Conservation (phyloP, 176 grass and related monocot species). For the Zea luxurians region DNA sequence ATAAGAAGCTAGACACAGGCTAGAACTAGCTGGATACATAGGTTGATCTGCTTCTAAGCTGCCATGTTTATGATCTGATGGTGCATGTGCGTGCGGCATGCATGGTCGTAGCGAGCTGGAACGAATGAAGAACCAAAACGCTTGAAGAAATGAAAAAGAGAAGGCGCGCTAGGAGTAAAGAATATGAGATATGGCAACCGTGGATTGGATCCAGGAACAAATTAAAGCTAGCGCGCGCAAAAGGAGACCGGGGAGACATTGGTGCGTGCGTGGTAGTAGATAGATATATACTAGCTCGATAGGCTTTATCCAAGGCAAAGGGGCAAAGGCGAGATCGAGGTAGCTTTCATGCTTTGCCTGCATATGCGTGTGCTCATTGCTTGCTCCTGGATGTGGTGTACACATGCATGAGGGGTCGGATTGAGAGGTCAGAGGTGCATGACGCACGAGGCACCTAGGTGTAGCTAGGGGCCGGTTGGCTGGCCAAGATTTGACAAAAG, state of each 20-base stretch:
- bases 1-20: background rate
- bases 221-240: constrained; percentile 30
- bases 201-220: constrained; percentile 46
- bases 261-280: constrained; percentile 38
- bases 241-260: constrained; percentile 45
- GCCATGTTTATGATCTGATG: constrained; percentile 26
- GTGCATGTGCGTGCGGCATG: background rate
- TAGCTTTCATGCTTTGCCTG: constrained; percentile 29
- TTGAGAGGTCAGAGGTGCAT: background rate
- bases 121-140: background rate
- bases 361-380: constrained; percentile 36
- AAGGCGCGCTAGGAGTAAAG: constrained; percentile 31
- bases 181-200: constrained; percentile 55
- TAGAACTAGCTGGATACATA: background rate
- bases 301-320: constrained; percentile 57
- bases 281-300: background rate
- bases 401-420: background rate
- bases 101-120: constrained; percentile 1
- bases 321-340: constrained; percentile 41
- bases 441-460: constrained; percentile 11
- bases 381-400: constrained; percentile 19
- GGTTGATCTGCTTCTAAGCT: background rate
- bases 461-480: constrained; percentile 21
- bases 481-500: constrained; percentile 41
- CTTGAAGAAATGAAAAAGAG: constrained; percentile 45